Percentiles rank a stretch among this genome's conserved stretches.
Evolutionary conservation across 164 flowering plant species (phyloP).

Genomic region (Hamamelis virginiana): DNA sequence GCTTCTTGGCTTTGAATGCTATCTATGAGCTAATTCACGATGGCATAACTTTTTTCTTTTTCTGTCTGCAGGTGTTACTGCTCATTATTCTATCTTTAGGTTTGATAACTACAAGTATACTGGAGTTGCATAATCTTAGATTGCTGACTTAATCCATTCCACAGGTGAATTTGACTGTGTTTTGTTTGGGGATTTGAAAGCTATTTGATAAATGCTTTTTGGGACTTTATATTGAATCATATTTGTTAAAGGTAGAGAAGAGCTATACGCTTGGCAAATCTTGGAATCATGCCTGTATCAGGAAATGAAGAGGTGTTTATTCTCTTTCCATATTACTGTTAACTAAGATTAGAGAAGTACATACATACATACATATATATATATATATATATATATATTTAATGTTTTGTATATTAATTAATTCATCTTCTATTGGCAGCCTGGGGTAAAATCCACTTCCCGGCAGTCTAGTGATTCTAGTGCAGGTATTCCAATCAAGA

Average conservation of each 20-base stretch:
- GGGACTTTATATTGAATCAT: slow-evolving; percentile 2
- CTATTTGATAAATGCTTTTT: background rate
- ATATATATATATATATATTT: too few relatives aligned
- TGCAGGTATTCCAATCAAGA: slow-evolving; percentile 62
- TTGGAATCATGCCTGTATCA: slow-evolving; percentile 29
- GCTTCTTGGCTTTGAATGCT: too few relatives aligned
- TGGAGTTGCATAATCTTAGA: too few relatives aligned
- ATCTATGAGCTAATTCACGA: too few relatives aligned
- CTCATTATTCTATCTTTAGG: background rate
- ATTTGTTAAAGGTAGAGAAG: background rate
- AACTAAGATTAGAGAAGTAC: slow-evolving; percentile 9
- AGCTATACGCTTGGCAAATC: background rate
- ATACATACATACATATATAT: too few relatives aligned
- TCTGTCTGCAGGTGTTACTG: too few relatives aligned
- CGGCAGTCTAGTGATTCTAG: slow-evolving; percentile 36
- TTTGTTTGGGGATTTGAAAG: background rate
- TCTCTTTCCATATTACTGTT: slow-evolving; percentile 7
- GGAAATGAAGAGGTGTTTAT: slow-evolving; percentile 36
- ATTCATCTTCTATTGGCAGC: slow-evolving; percentile 37
- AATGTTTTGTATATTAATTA: slow-evolving; percentile 17
- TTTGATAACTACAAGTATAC: background rate
- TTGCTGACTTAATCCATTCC: too few relatives aligned
- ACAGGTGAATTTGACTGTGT: background rate
- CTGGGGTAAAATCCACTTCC: slow-evolving; percentile 28
- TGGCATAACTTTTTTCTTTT: too few relatives aligned